Base-by-base conservation (phyloP, 495 filamentous ascomycete species). In the Penicillium robsamsonii region DNA sequence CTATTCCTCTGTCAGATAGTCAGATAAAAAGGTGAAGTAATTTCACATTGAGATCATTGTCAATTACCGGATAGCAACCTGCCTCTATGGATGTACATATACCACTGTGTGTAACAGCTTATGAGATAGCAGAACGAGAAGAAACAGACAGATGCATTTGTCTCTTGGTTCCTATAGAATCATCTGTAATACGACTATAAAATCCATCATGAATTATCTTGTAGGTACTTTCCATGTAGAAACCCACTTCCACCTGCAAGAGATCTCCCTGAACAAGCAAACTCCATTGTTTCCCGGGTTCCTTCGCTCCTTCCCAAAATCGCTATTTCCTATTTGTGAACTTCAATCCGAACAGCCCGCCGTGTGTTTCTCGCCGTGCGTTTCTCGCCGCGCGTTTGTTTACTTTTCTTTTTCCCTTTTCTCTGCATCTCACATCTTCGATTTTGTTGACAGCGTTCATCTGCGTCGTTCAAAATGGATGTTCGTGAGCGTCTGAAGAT, bases 401-500 rank as follows among this genome's bases (percentile, higher is more conserved):
- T 33, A 12, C 20, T 3, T 48, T 48, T 22, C 22, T 17, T 47
- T n/a, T 13, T 41, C n/a, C 25, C 11, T 7, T 13, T 35, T 40
- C 50, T 55, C 35, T 37, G 18, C 45, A 35, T n/a, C 44, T 46
- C 31, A 47, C 48, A 47, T 54, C 25, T 35, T 30, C 30, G 10
- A 33, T 25, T 15, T 27, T 31, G 6, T 30, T 46, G 24, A 59
- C 25, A 15, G 8, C 24, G 27, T 17, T 38, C 15, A 33, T 51
- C n/a, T 42, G 22, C 2, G 6, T 2, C 2, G 27, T 9, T 20
- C 40, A 24, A 43, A 30, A 72, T 72, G 72, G 59, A 58, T 12
- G 48, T 49, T 25, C 27, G 13, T 13, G 54, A 66, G 11, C 67
- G 70, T 54, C 57, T 73, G 17, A 51, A 58, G 30, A 27, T 69